phyloP scores from a whole-genome alignment of 768 basidiomycete genomes.

The Mycena chlorophos region DNA sequence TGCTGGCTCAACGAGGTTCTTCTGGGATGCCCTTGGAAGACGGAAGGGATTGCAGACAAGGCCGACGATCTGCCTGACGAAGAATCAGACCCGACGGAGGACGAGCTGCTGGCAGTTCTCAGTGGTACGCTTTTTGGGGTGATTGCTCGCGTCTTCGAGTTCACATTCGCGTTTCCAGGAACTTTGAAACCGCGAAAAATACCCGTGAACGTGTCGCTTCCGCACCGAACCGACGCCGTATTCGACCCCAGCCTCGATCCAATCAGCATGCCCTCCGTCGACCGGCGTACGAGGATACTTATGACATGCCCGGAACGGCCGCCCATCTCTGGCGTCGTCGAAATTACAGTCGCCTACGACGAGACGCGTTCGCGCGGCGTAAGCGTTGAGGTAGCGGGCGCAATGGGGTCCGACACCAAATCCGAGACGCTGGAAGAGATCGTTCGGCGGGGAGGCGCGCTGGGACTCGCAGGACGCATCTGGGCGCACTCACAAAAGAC shows the following conservation, averaged over 20 bases:
- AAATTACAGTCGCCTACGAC: constrained; percentile 65
- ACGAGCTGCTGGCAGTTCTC: constrained; percentile 65
- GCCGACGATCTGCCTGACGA: constrained; percentile 28
- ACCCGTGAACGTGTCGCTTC: constrained; percentile 71
- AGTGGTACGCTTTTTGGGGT: constrained; percentile 43
- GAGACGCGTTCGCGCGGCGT: constrained; percentile 55
- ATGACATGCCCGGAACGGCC: constrained; percentile 68
- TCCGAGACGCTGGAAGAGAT: constrained; percentile 64
- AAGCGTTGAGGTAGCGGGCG: constrained; percentile 56
- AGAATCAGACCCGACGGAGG: constrained; percentile 45
- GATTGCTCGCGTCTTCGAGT: not conserved
- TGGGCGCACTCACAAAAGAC: constrained; percentile 47
- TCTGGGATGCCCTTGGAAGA: constrained; percentile 57
- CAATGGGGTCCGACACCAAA: constrained; percentile 56
- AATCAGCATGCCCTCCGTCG: constrained; percentile 36
- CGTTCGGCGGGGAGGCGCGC: constrained; percentile 67
- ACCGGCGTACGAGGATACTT: constrained; percentile 53
- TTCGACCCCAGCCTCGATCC: constrained; percentile 45
- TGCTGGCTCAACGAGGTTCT: constrained; percentile 83
- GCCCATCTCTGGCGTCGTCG: constrained; percentile 63
- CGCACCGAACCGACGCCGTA: constrained; percentile 41
- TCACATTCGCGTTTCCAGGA: constrained; percentile 41
- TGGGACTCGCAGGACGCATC: constrained; percentile 68
- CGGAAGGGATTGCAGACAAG: constrained; percentile 44
- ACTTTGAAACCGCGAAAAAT: constrained; percentile 57